Evolutionary conservation across 192 early-diverging fungal genomes (phyloP).

Genomic region (Rhizophlyctis rosea): DNA sequence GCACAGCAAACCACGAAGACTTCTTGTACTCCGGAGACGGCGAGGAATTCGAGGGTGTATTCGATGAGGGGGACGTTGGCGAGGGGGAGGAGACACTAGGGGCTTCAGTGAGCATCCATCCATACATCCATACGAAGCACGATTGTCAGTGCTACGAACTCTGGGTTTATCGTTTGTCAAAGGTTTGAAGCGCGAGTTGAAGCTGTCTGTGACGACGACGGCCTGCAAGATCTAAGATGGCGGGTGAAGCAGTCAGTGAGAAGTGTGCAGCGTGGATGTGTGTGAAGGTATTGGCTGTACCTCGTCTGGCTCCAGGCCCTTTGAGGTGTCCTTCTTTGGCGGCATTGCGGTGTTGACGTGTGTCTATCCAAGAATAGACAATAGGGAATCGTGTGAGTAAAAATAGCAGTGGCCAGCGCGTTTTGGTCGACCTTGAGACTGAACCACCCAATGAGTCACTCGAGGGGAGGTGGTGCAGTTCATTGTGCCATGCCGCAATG

Average conservation of each 20-base stretch:
- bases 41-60: slow-evolving; percentile 93
- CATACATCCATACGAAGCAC: too few relatives aligned
- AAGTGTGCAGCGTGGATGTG: not conserved
- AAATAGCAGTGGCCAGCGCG: too few relatives aligned
- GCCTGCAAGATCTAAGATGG: slow-evolving; percentile 65
- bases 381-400: too few relatives aligned
- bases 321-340: not conserved
- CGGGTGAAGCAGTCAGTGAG: not conserved
- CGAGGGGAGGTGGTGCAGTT: too few relatives aligned
- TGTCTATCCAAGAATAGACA: too few relatives aligned
- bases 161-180: slow-evolving; percentile 79
- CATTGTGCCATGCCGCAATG: too few relatives aligned
- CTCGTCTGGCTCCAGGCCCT: not conserved
- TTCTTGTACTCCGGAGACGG: slow-evolving; percentile 80
- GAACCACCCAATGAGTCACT: too few relatives aligned
- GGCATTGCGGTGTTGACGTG: too few relatives aligned
- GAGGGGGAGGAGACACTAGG: slow-evolving; percentile 83
- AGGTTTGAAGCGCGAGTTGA: slow-evolving; percentile 83
- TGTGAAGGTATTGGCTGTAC: not conserved
- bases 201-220: slow-evolving; percentile 87
- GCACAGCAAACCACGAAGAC: slow-evolving; percentile 81
- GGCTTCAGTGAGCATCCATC: too few relatives aligned
- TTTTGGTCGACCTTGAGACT: too few relatives aligned
- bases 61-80: slow-evolving; percentile 96
- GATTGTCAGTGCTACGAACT: too few relatives aligned